Percentiles rank a stretch among this genome's conserved stretches.
phyloP scores from a whole-genome alignment of 345 rosid species.

The Eucalyptus regnans region DNA sequence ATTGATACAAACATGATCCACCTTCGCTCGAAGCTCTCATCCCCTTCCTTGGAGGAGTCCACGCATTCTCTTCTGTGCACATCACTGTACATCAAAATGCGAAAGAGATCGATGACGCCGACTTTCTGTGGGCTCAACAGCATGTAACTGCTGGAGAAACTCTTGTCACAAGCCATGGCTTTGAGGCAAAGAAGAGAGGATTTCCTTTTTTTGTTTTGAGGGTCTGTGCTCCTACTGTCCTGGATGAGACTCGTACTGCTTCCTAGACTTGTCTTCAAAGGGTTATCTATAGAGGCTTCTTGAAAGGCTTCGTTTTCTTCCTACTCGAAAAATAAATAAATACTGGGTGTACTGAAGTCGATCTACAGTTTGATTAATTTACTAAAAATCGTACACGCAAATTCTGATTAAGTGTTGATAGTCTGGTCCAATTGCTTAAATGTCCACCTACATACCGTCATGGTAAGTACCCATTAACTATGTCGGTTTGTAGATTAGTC shows the following conservation, averaged over 20 bases:
- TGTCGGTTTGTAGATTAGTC: neutral
- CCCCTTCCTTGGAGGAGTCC: slow-evolving; percentile 15
- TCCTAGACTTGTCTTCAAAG: neutral
- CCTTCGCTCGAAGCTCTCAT: slow-evolving; percentile 29
- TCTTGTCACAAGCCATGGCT: slow-evolving; percentile 13
- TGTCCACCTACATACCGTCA: neutral
- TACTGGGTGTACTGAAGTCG: neutral
- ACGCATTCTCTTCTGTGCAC: slow-evolving; percentile 24
- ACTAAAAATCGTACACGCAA: neutral
- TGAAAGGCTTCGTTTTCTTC: neutral
- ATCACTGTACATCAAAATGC: slow-evolving; percentile 24
- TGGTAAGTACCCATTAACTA: neutral
- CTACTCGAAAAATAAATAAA: neutral
- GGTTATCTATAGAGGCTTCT: neutral
- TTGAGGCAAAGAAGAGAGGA: neutral
- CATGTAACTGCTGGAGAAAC: slow-evolving; percentile 27
- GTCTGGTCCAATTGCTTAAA: neutral
- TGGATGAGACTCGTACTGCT: neutral
- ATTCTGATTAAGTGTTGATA: neutral
- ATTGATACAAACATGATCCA: slow-evolving; percentile 51
- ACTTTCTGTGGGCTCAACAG: slow-evolving; percentile 45
- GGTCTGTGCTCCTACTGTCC: neutral
- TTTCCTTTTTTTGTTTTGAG: neutral
- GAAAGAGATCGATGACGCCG: slow-evolving; percentile 25
- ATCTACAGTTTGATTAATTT: neutral